Evolutionary conservation across 192 early-diverging fungal species (phyloP).

Genomic region (Rhizophagus prolifer): DNA sequence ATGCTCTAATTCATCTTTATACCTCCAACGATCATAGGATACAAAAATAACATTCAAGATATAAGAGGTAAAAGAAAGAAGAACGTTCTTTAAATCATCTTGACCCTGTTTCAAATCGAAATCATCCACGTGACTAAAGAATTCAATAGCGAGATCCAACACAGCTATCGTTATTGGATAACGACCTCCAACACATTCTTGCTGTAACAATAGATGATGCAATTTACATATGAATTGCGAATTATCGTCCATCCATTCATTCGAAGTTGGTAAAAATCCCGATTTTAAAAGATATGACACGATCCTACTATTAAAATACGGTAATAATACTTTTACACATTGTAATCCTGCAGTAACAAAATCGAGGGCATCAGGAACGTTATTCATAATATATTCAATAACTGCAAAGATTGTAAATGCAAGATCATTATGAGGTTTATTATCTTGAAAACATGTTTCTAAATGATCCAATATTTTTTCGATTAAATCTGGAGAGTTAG

Average conservation of each 20-base stretch:
- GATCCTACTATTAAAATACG: background rate
- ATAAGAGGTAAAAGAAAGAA: conserved; percentile 41
- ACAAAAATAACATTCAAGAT: conserved; percentile 39
- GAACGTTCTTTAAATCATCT: conserved; percentile 34
- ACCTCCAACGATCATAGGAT: conserved; percentile 46
- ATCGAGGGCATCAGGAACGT: background rate
- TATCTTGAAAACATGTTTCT: background rate
- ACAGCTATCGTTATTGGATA: conserved; percentile 41
- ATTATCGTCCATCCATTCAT: background rate
- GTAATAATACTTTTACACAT: conserved; percentile 3
- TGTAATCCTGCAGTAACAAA: background rate
- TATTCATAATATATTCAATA: conserved; percentile 5
- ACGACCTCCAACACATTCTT: conserved; percentile 35
- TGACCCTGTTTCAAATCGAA: background rate
- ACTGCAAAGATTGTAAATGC: conserved; percentile 3
- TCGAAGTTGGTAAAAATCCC: conserved; percentile 3
- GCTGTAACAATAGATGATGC: background rate
- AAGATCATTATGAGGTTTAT: background rate
- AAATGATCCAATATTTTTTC: background rate
- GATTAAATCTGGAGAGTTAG: background rate
- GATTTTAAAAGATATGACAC: background rate
- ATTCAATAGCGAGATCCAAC: conserved; percentile 32
- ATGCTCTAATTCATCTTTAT: conserved; percentile 36
- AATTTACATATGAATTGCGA: background rate
- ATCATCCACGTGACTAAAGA: conserved; percentile 11